Base-by-base conservation (phyloP, 1,284 basidiomycete species). In the Macrocybe sp. region DNA sequence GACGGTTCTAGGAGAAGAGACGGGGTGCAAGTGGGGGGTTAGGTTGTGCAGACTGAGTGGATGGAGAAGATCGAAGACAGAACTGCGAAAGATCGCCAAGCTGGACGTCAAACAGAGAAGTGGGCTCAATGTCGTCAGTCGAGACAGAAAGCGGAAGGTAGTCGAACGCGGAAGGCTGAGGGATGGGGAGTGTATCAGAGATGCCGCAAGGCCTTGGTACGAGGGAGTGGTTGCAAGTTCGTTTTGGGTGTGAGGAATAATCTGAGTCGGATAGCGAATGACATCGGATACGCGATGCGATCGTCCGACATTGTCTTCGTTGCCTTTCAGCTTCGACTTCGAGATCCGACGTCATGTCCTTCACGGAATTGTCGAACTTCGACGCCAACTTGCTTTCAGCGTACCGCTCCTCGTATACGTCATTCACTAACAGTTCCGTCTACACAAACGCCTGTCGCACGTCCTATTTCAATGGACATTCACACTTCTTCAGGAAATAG, bases 331-430 rank as follows among this genome's bases (percentile, higher is more conserved):
- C 14, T 30, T 36, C n/a, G 7, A 41, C 44, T 38, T 60, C 57
- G 50, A 57, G 46, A 16, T 52, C 46, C 1, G 56, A 53, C 1
- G 54, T 61, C 50, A 62, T 50, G 35, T 64, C 62, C 37, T 64
- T 62, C 1, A 66, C 54, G 10, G 60, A 51, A 1, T 46, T 48
- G 6, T 64, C 62, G 1, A 68, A 29, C 45, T 62, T 62, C 2
- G 55, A 46, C 0, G 64, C 60, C 0, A 68, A 49, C 0, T 47
- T 38, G 6, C 61, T 68, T 34, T 61, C 59, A 4, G 52, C 36
- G 10, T 62, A 58, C 9, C 58, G 61, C 0, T 61, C 56, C 0
- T 59, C 54, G 46, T 67, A 73, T 4, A 22, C 4, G 22, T 22
- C 22, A 22, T 22, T 22, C 22, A 22, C 22, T 4, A 22, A 22